Percentiles rank a stretch among this genome's conserved stretches.
Evolutionary conservation across 345 rosid genomes (phyloP).

Genomic region (Cardamine resedifolia): DNA sequence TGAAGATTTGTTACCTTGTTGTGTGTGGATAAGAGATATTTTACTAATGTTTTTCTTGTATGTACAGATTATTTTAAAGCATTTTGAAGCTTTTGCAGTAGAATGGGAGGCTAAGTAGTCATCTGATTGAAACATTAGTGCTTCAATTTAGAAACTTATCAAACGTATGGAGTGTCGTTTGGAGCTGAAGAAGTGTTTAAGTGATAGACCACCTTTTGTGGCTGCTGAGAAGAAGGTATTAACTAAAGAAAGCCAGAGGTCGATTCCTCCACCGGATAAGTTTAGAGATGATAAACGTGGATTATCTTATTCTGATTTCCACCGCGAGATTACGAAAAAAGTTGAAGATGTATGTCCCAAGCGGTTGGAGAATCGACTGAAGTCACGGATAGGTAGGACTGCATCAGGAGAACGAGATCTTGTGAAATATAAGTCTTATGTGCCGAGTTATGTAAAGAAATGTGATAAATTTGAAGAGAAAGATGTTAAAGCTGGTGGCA

Average conservation of each 20-base stretch:
- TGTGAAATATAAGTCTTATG: conserved; percentile 74
- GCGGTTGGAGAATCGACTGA: conserved; percentile 41
- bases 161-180: conserved; percentile 45
- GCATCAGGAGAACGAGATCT: conserved; percentile 33
- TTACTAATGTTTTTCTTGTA: neutral
- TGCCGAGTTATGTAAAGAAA: conserved; percentile 74
- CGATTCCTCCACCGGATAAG: conserved; percentile 40
- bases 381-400: conserved; percentile 33
- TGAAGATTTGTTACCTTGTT: neutral
- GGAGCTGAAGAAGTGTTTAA: conserved; percentile 39
- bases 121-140: conserved; percentile 22
- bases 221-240: conserved; percentile 35
- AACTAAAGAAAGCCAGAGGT: conserved; percentile 31
- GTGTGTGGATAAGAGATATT: conserved; percentile 13
- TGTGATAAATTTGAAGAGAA: conserved; percentile 49
- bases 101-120: conserved; percentile 12
- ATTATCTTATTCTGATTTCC: conserved; percentile 49
- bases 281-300: conserved; percentile 46
- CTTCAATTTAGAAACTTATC: too few relatives aligned
- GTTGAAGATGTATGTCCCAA: conserved; percentile 42
- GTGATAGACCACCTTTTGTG: conserved; percentile 38
- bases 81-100: neutral
- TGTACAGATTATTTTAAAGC: neutral
- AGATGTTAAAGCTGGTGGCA: conserved; percentile 55
- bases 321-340: conserved; percentile 47